Evolutionary conservation across 2,329 filamentous ascomycete species (phyloP).

Genomic region (Colletotrichum tofieldiae): DNA sequence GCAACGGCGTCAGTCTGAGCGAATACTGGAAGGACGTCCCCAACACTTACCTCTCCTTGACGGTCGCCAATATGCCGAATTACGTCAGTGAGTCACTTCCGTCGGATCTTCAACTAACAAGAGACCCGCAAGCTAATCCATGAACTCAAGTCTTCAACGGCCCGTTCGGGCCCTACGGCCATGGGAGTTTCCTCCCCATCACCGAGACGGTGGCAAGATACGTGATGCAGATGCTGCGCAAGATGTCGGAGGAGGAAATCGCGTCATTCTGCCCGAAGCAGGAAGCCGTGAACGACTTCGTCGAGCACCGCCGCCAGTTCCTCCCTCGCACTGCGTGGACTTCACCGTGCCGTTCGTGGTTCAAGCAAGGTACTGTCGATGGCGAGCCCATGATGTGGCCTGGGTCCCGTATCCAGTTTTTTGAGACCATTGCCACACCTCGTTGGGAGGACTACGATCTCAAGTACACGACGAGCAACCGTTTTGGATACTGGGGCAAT

Average conservation of each 20-base stretch:
- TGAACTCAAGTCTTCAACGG: constrained; percentile 47
- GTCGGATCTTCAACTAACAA: background rate
- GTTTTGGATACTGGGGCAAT: constrained; percentile 49
- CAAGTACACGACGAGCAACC: constrained; percentile 45
- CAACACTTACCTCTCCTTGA: constrained; percentile 46
- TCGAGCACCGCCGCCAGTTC: constrained; percentile 50
- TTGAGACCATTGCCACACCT: constrained; percentile 47
- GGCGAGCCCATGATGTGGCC: constrained; percentile 49
- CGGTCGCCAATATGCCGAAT: constrained; percentile 48
- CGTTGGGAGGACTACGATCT: constrained; percentile 49
- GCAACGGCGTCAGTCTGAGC: constrained; percentile 41
- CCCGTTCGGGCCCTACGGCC: constrained; percentile 48
- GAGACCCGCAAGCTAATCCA: background rate
- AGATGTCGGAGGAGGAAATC: constrained; percentile 48
- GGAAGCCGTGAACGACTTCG: constrained; percentile 50
- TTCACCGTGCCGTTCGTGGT: constrained; percentile 48
- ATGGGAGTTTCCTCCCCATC: constrained; percentile 48
- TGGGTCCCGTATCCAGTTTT: constrained; percentile 48
- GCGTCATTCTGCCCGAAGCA: constrained; percentile 46
- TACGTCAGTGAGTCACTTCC: constrained; percentile 43
- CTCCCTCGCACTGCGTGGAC: constrained; percentile 48
- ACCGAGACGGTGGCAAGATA: constrained; percentile 48
- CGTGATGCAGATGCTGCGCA: constrained; percentile 51
- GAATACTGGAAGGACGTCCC: constrained; percentile 45
- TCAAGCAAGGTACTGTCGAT: constrained; percentile 48